phyloP scores from a whole-genome alignment of 257 asterid genomes.

The Solanum piurae region DNA sequence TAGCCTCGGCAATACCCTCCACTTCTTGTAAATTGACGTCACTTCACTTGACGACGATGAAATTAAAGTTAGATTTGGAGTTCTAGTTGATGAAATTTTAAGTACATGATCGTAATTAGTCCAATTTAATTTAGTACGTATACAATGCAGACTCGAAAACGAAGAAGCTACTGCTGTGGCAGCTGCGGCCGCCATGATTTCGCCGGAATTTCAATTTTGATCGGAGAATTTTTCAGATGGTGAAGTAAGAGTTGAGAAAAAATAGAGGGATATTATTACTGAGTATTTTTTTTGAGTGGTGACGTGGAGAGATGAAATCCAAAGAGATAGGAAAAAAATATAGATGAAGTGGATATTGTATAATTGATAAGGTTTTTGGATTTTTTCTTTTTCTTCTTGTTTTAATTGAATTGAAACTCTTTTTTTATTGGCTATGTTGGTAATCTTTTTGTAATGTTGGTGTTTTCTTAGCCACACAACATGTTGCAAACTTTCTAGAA shows the following conservation, averaged over 20 bases:
- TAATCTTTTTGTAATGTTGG: background rate
- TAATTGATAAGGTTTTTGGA: constrained; percentile 42
- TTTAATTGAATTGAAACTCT: background rate
- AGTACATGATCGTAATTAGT: constrained; percentile 19
- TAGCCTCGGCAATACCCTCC: constrained; percentile 29
- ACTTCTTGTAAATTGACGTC: constrained; percentile 10
- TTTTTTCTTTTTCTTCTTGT: background rate
- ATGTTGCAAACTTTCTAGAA: background rate
- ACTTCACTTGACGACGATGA: constrained; percentile 11
- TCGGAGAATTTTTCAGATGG: background rate
- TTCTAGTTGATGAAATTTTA: constrained; percentile 27
- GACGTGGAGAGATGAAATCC: constrained; percentile 46
- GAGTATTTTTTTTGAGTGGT: constrained; percentile 4
- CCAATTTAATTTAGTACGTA: constrained; percentile 22
- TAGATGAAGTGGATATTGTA: constrained; percentile 7
- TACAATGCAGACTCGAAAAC: constrained; percentile 33
- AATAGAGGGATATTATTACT: background rate
- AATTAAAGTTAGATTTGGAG: background rate
- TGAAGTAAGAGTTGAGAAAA: background rate
- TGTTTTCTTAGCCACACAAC: constrained; percentile 2
- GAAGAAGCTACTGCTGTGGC: constrained; percentile 65
- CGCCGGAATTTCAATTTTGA: constrained; percentile 4
- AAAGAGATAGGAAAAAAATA: constrained; percentile 33
- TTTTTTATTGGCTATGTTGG: background rate
- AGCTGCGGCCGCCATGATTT: constrained; percentile 48